phyloP scores from a whole-genome alignment of 805 yeast genomes.

The Cyberlindnera misumaiensis region DNA sequence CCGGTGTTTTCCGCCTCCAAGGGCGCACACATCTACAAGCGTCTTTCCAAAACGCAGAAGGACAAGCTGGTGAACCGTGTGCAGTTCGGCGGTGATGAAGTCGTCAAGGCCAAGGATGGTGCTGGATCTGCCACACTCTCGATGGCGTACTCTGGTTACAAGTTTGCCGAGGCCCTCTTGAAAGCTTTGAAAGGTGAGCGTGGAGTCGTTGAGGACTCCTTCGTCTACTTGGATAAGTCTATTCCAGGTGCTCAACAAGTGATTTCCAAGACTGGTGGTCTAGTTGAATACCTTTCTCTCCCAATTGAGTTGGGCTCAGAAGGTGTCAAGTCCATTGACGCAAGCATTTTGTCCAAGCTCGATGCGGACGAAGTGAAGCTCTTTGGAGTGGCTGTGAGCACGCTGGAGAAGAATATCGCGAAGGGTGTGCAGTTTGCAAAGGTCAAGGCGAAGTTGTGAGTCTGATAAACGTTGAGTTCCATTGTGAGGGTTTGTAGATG shows the following conservation, averaged over 20 bases:
- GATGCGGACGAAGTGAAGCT: slow-evolving; percentile 49
- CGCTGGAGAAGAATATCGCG: slow-evolving; percentile 46
- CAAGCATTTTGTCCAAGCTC: slow-evolving; percentile 41
- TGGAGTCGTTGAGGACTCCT: slow-evolving; percentile 40
- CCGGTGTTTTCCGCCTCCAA: slow-evolving; percentile 45
- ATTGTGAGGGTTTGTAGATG: no score
- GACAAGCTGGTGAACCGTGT: slow-evolving; percentile 69
- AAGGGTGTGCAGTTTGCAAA: slow-evolving; percentile 49
- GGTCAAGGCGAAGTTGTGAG: slow-evolving; percentile 20
- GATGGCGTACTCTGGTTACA: slow-evolving; percentile 92
- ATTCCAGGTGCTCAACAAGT: slow-evolving; percentile 20
- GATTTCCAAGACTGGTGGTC: slow-evolving; percentile 16
- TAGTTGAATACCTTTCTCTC: slow-evolving; percentile 47
- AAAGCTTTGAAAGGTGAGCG: slow-evolving; percentile 27
- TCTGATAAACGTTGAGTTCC: no score
- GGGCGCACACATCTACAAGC: slow-evolving; percentile 11
- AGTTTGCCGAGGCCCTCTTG: slow-evolving; percentile 52
- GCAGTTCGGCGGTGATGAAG: slow-evolving; percentile 96
- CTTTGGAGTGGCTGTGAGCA: slow-evolving; percentile 47
- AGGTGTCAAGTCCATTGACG: slow-evolving; percentile 54
- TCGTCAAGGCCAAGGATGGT: slow-evolving; percentile 91
- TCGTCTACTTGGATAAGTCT: slow-evolving; percentile 39
- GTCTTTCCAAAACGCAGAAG: slow-evolving; percentile 18
- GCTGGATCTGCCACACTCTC: slow-evolving; percentile 92
- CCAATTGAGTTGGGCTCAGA: slow-evolving; percentile 49